A percentile compares a stretch with the other conserved stretches of the same genome.
These are phyloP conservation scores for Spencermartinsiella europaea DNA, from an alignment of 805 yeast species.

Conservation along the genomic window DNA sequence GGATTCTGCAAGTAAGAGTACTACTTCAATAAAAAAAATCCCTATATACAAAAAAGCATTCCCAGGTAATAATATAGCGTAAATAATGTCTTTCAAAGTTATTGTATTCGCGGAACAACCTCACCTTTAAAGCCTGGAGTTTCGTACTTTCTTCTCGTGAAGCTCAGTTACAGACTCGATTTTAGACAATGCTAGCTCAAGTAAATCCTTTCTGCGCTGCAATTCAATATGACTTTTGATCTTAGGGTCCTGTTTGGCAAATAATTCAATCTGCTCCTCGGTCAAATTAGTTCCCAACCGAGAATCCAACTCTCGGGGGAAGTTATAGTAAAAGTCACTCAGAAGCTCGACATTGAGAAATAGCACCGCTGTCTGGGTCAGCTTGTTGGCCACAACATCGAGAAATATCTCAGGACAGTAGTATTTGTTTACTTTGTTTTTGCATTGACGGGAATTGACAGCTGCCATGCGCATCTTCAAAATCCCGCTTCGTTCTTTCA, in stretches of 20 bases:
- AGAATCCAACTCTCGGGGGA: constrained; percentile 87
- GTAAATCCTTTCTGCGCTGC: constrained; percentile 85
- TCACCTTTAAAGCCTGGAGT: too few species aligned
- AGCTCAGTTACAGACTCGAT: constrained; percentile 79
- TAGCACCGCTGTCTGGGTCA: constrained; percentile 87
- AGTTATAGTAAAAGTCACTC: constrained; percentile 92
- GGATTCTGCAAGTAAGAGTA: too few species aligned
- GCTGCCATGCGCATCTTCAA: constrained; percentile 72
- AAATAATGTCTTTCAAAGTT: too few species aligned
- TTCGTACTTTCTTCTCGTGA: constrained; percentile 29
- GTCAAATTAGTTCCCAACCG: constrained; percentile 59
- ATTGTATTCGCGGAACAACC: too few species aligned
- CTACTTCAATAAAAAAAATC: too few species aligned
- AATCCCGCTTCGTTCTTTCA: constrained; percentile 66
- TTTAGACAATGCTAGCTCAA: constrained; percentile 77
- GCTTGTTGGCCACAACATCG: constrained; percentile 86
- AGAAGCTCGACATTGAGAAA: constrained; percentile 89
- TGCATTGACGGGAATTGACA: constrained; percentile 70
- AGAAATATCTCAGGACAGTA: constrained; percentile 93
- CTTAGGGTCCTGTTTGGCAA: constrained; percentile 93
- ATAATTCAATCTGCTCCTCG: constrained; percentile 73
- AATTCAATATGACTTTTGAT: constrained; percentile 85
- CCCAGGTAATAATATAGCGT: too few species aligned
- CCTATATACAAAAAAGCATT: too few species aligned
- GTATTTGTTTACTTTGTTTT: constrained; percentile 71